phyloP scores from a whole-genome alignment of 352 stramenopile genomes.

The Phytophthora meadii region DNA sequence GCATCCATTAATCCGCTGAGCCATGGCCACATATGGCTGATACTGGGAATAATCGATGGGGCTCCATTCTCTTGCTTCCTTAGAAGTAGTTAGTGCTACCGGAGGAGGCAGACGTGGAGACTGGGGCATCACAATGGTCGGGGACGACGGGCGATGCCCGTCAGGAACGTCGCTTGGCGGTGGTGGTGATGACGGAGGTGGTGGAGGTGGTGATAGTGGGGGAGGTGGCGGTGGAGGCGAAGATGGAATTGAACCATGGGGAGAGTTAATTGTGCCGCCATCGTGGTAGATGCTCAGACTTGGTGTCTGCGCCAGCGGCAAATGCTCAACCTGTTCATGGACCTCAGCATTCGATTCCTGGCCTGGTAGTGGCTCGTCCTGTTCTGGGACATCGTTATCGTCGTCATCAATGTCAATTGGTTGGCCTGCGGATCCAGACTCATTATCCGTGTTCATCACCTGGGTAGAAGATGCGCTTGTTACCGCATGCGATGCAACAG shows the following conservation, averaged over 20 bases:
- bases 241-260: constrained; percentile 24
- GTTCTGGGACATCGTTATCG: constrained; percentile 52
- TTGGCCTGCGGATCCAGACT: constrained; percentile 10
- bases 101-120: constrained; percentile 39
- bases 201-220: constrained; percentile 54
- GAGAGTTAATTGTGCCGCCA: constrained; percentile 14
- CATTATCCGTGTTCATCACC: neutral
- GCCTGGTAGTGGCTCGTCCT: constrained; percentile 65
- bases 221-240: constrained; percentile 51
- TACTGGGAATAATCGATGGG: constrained; percentile 82
- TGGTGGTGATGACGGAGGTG: constrained; percentile 38
- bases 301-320: constrained; percentile 14
- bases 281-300: constrained; percentile 10
- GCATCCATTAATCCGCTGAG: constrained; percentile 83
- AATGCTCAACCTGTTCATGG: constrained; percentile 20
- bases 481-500: constrained; percentile 10
- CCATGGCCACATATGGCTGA: constrained; percentile 68
- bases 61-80: constrained; percentile 23
- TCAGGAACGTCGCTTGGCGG: constrained; percentile 25
- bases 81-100: constrained; percentile 9
- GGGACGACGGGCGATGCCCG: constrained; percentile 39
- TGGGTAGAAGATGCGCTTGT: neutral
- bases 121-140: constrained; percentile 48
- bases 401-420: constrained; percentile 38
- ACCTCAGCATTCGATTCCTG: constrained; percentile 2